Base-by-base conservation (phyloP, 768 basidiomycete genomes). In the Leccinum truebloodii region DNA sequence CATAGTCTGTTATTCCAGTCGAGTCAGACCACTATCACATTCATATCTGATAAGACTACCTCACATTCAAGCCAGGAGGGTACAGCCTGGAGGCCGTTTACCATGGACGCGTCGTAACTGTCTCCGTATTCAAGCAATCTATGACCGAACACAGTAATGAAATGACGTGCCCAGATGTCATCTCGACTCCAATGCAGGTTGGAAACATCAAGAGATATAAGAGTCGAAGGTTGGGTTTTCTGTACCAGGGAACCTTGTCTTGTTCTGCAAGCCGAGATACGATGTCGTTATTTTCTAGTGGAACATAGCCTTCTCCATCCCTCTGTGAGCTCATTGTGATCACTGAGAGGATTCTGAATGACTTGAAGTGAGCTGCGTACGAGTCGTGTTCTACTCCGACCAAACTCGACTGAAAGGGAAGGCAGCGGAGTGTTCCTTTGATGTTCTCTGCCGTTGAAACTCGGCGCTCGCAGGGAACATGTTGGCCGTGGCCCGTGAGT, bases 231-330 rank as follows among this genome's bases (percentile, higher is more conserved):
- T 22, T 87, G 2, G 77, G 84, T 63, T 87, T 88, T 61, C 66
- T 69, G 69, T 86, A 87, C 86, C 86, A 88, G 44, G 44, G 44
- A 46, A 46, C 6, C 10, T 22, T 22, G 13, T 46, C 44, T 46
- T 46, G 44, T 20, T 12, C 20, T 12, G 44, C 20, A 6, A 46
- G 20, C 9, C 20, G 44, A 3, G 44, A 46, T 0, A 71, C 67
- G 20, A 55, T 24, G 12, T 52, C 22, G 10, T 56, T 41, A 4
- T 7, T 61, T 24, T 59, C 58, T n/a, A 37, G 34, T 12, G 6
- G 24, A 50, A 4, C 16, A 52, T 46, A 12, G 18, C 10, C 5
- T 6, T 46, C 20, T 6, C 44, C 44, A 20, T 20, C n/a, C 20
- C 20, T n/a, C 12, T 13, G 44, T 3, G 44, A 46, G 20, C 10